Evolutionary conservation across 805 yeast genomes (phyloP).

Genomic region (Sungouiozyma ichnusensis): DNA sequence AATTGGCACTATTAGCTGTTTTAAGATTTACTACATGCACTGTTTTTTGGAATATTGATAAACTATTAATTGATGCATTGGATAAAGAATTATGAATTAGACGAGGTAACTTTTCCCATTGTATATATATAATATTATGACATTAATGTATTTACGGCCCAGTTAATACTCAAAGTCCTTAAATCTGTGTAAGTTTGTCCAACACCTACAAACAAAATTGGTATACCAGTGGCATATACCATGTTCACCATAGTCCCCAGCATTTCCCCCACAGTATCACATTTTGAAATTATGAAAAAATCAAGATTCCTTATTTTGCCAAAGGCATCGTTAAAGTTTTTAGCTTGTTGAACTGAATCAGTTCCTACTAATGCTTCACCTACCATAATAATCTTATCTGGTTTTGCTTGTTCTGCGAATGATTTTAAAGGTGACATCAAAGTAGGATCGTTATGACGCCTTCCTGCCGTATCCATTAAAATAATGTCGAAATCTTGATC

Average conservation of each 20-base stretch:
- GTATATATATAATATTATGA: conserved; percentile 27
- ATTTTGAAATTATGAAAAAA: conserved; percentile 85
- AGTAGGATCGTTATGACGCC: conserved; percentile 90
- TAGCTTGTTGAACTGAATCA: conserved; percentile 91
- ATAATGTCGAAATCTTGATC: conserved; percentile 70
- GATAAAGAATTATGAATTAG: too few species aligned
- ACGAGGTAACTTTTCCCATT: too few species aligned
- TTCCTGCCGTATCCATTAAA: conserved; percentile 92
- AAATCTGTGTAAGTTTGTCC: conserved; percentile 96
- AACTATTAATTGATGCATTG: too few species aligned
- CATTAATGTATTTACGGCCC: conserved; percentile 85
- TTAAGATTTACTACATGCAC: too few species aligned
- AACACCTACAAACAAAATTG: conserved; percentile 89
- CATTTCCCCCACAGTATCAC: conserved; percentile 95
- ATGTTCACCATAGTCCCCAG: conserved; percentile 94
- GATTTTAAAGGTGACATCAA: conserved; percentile 92
- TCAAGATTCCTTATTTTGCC: conserved; percentile 74
- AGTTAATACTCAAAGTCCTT: conserved; percentile 77
- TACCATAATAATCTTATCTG: conserved; percentile 95
- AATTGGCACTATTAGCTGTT: too few species aligned
- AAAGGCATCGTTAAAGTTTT: conserved; percentile 85
- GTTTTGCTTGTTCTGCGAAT: conserved; percentile 90
- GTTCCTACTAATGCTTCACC: conserved; percentile 98
- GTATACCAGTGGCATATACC: conserved; percentile 94
- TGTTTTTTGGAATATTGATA: too few species aligned